Base-by-base conservation (phyloP, 176 grass and related monocot species). In the Triticum turgidum region DNA sequence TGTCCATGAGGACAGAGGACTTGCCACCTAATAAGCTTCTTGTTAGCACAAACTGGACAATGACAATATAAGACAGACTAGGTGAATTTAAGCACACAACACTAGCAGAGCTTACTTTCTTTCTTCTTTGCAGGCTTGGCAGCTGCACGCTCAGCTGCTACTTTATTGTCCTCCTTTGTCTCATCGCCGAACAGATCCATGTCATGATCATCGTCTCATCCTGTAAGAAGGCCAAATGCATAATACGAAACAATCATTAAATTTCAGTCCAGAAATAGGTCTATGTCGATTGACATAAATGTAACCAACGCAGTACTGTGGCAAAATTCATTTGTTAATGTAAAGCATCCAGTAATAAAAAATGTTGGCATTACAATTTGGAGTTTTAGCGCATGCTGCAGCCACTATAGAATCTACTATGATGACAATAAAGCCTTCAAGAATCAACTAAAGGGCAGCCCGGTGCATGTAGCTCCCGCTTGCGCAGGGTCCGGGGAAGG, bases 1-100 rank as follows among this genome's bases (percentile, higher is more conserved):
- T 79, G 86, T 98, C 97, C 86, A 98, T 15, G 7, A 96, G 90
- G 49, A 98, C 90, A 17, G 90, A 98, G 3, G 97, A 98, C 76
- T 98, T 98, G 5, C 97, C 97, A 80, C 92, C 97, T 96, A 30
- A 73, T 51, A 59, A 83, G 29, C 78, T 94, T 85, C 64, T 7
- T 7, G 39, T 84, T 49, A 82, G 15, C 0, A 9, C 6, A 63
- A 71, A 78, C 1, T 29, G 18, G 12, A 45, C 30, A 30, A 30
- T 2, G 30, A 30, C 4, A 17, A 6, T 47, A 73, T 5, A 69
- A 71, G 6, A 0, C 6, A 58, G 5, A 10, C 27, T 62, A 5
- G 49, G 33, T 9, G 61, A 79, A 72, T 18, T 15, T 11, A 80
- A 38, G 37, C 37, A 38, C 37, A 38, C 37, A 38, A 12, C 13